Percentiles rank a stretch among this genome's conserved stretches.
Conservation (phyloP, 495 filamentous ascomycete species). For the Podospora comata region DNA sequence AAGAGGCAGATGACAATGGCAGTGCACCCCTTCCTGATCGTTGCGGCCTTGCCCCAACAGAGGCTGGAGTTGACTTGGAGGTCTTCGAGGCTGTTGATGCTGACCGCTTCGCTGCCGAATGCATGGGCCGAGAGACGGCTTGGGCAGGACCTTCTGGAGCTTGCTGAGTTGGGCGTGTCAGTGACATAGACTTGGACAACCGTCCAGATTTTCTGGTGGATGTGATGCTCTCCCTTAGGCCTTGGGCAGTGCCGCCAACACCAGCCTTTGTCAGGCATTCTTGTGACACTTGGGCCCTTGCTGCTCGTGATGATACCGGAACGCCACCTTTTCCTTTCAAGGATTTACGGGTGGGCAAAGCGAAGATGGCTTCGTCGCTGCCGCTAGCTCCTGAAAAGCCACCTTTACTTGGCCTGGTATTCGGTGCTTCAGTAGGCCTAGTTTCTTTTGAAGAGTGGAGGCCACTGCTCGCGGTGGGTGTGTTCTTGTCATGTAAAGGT, state of each 20-base stretch:
- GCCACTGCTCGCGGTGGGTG: neutral
- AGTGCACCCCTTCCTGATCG: neutral
- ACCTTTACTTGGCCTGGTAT: neutral
- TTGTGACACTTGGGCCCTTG: neutral
- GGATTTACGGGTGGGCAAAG: neutral
- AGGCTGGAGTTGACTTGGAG: neutral
- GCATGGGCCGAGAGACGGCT: neutral
- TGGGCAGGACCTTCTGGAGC: neutral
- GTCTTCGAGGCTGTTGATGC: neutral
- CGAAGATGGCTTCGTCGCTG: neutral
- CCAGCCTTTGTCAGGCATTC: no score
- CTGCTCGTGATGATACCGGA: neutral
- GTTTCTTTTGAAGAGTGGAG: neutral
- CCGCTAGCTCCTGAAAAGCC: neutral
- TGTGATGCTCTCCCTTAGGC: neutral
- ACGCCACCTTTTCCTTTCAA: neutral
- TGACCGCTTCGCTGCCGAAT: neutral
- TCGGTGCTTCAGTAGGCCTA: no score
- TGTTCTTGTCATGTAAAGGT: neutral
- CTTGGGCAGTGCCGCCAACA: no score
- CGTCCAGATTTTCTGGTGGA: neutral
- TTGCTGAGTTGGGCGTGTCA: neutral
- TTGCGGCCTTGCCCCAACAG: neutral
- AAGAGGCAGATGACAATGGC: neutral
- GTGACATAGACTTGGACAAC: neutral